A percentile compares a stretch with the other conserved stretches of the same genome.
These are phyloP conservation scores for Trichoderma oligosporum DNA, from an alignment of 2,329 filamentous ascomycete genomes.

Conservation along the genomic window DNA sequence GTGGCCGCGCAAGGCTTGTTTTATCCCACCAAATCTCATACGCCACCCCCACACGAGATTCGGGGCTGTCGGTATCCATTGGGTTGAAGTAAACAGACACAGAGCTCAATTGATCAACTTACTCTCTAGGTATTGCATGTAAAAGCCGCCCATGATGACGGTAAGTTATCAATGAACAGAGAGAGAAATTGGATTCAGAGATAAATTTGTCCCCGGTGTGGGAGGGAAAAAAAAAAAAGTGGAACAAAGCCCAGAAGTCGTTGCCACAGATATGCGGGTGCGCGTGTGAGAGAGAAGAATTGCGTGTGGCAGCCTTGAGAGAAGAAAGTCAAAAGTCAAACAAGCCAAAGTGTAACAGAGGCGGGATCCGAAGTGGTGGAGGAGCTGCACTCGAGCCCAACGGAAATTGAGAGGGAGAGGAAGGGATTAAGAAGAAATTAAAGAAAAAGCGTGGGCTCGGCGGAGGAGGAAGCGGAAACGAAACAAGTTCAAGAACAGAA, in stretches of 20 bases:
- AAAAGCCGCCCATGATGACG: constrained; percentile 59
- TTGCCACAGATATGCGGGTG: constrained; percentile 10
- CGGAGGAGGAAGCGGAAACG: constrained; percentile 15
- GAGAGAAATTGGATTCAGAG: constrained; percentile 8
- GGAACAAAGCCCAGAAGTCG: constrained; percentile 21
- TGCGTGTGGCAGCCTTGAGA: constrained; percentile 11
- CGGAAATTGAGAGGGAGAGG: constrained; percentile 34
- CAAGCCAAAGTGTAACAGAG: neutral
- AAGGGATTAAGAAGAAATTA: constrained; percentile 20
- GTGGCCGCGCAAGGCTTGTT: constrained; percentile 11
- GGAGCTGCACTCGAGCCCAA: constrained; percentile 56
- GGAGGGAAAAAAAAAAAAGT: constrained; percentile 22
- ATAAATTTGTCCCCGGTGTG: constrained; percentile 11
- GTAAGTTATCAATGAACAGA: constrained; percentile 9
- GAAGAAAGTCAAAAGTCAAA: constrained; percentile 4
- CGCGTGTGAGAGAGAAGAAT: constrained; percentile 6
- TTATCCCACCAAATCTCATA: constrained; percentile 16
- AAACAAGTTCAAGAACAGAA: constrained; percentile 18
- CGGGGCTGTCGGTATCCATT: constrained; percentile 23
- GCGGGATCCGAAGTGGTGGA: constrained; percentile 19
- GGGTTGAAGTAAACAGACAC: constrained; percentile 18
- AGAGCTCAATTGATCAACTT: constrained; percentile 43
- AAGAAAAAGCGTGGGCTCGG: constrained; percentile 11
- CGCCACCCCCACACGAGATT: constrained; percentile 20
- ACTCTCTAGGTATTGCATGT: constrained; percentile 73